Base-by-base conservation (phyloP, 208 protist genomes). In the Trypanosoma scelopori region DNA sequence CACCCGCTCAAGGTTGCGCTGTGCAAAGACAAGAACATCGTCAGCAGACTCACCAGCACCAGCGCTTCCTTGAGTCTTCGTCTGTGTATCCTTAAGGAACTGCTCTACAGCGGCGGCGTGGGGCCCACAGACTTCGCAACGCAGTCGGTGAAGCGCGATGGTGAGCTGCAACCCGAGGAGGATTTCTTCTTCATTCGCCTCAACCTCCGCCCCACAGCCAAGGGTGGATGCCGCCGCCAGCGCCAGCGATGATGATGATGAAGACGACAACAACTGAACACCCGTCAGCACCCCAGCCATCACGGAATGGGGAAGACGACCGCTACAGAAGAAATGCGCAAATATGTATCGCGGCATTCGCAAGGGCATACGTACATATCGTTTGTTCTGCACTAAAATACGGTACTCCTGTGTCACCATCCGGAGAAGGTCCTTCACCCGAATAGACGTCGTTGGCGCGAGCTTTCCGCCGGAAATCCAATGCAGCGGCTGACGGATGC, bases 291-390 rank as follows among this genome's bases (percentile, higher is more conserved):
- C n/a, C 35, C 30, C 46, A 27, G 30, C 22, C 9, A 32, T 28
- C 11, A 43, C 5, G 5, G 66, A 37, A 0, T 53, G 65, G 23
- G 79, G 53, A 58, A 67, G 49, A 22, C 5, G 43, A 22, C 63
- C 45, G 30, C 71, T 50, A 60, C 65, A 85, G 37, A 77, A 64
- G 32, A 83, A 69, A 47, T 79, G 76, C 12, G 72, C 72, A 52
- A 89, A 81, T 16, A 70, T 52, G 49, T 79, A 79, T 15, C 82
- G 76, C 15, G 82, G 75, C 22, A 89, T 41, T 5, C 65, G 48
- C 55, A 89, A 48, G 20, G 79, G 79, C 22, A 85, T 20, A 1
- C 82, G 82, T 47, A 85, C 79, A 9, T 71, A 69, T 1, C 62
- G 72, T 18, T 50, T 37, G 37, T 74, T 81, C 23, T 76, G 65